Evolutionary conservation across 169 alveolate genomes (phyloP).

Genomic region (Cryptosporidium sp.): DNA sequence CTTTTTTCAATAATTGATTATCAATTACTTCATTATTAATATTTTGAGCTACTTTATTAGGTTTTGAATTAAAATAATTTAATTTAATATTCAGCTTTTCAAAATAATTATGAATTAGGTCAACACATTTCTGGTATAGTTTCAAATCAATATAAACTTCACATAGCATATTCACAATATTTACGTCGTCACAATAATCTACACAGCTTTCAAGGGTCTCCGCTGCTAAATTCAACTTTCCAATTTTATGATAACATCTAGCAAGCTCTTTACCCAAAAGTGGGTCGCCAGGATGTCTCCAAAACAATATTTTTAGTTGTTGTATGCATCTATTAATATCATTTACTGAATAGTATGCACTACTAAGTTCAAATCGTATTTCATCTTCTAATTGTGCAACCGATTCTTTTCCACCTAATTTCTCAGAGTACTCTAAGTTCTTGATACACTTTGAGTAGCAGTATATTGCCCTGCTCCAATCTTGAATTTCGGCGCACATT

Average conservation of each 20-base stretch:
- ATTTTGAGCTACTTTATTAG: background rate
- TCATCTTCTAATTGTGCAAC: slow-evolving; percentile 67
- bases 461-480: slow-evolving; percentile 75
- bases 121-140: slow-evolving; percentile 51
- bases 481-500: slow-evolving; percentile 79
- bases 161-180: slow-evolving; percentile 59
- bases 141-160: slow-evolving; percentile 68
- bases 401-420: slow-evolving; percentile 32
- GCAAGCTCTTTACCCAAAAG: slow-evolving; percentile 71
- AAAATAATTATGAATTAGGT: slow-evolving; percentile 34
- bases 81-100: background rate
- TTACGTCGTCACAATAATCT: slow-evolving; percentile 11
- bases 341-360: slow-evolving; percentile 38
- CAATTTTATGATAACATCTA: slow-evolving; percentile 73
- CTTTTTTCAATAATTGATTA: background rate
- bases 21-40: background rate
- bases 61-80: background rate
- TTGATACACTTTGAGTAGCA: slow-evolving; percentile 70
- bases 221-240: slow-evolving; percentile 55
- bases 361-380: slow-evolving; percentile 67
- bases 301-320: slow-evolving; percentile 63
- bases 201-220: slow-evolving; percentile 71
- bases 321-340: slow-evolving; percentile 57
- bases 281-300: slow-evolving; percentile 75
- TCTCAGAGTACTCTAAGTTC: slow-evolving; percentile 25